Base-by-base conservation (phyloP, 1,139 yeast species). In the Kodamaea sp. region DNA sequence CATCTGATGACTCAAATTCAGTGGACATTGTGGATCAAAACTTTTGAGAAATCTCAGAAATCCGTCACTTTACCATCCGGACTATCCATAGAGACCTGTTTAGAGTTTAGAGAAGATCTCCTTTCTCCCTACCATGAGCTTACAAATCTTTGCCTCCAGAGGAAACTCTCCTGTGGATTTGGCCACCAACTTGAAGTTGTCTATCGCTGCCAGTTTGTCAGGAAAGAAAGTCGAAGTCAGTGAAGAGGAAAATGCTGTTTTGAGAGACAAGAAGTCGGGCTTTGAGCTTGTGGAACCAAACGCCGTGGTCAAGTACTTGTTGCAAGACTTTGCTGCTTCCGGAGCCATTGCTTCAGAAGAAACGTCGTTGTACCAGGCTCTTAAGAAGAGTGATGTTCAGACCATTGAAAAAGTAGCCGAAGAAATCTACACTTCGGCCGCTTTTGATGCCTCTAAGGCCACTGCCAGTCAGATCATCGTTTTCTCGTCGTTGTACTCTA, bases 241-340 rank as follows among this genome's bases (percentile, higher is more conserved):
- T 24, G 70, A 62, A 26, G 68, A 64, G 31, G 69, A 61, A 32
- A 54, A 63, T 30, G 57, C 57, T 9, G 55, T 70, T 15, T 61
- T 77, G 35, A 51, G 54, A 28, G 62, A 64, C 46, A 54, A 58
- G 44, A 57, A 49, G 48, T 43, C 58, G 22, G 66, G 57, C 11
- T 75, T 82, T 38, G 75, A 72, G 47, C 70, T 89, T 46, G 65
- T 76, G 42, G 96, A 88, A 59, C 76, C 94, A 22, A 87, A 89
- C 57, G 86, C 97, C 15, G 83, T 89, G 40, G 89, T 87, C 39
- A 79, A 83, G 57, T 87, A 77, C 52, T 66, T 83, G 41, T 65
- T 78, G 31, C 61, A 69, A 15, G 78, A 74, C 46, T 80, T 73
- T 41, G 45, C 54, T 5, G 53, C 42, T 41, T 44, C 59, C 34